phyloP scores from a whole-genome alignment of 176 grass and related monocot species.

The Oropetium thomaeum region DNA sequence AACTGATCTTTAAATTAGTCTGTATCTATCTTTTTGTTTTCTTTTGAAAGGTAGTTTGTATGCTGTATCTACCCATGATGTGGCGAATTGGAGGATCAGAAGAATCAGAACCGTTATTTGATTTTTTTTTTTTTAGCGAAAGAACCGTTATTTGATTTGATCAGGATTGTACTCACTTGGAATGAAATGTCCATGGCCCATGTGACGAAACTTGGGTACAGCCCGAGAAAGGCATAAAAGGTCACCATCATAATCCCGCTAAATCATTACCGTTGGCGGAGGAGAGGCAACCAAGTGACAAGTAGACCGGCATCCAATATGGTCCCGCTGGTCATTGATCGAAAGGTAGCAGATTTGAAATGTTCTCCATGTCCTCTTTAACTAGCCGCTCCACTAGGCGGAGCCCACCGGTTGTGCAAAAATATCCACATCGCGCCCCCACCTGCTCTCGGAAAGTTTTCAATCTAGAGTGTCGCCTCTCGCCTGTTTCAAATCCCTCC shows the following conservation, averaged over 20 bases:
- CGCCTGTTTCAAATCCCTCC: slow-evolving; percentile 31
- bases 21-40: too few species aligned
- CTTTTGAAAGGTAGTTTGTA: too few species aligned
- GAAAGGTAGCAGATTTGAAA: background rate
- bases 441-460: slow-evolving; percentile 6
- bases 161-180: too few species aligned
- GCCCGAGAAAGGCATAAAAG: background rate
- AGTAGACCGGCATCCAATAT: fast-evolving
- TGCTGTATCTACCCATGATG: too few species aligned
- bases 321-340: background rate
- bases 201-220: background rate
- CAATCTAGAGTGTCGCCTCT: slow-evolving; percentile 18
- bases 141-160: too few species aligned
- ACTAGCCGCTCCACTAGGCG: slow-evolving; percentile 7
- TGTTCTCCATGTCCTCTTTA: background rate
- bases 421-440: slow-evolving; percentile 13
- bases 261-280: fast-evolving
- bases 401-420: slow-evolving; percentile 9
- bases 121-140: too few species aligned
- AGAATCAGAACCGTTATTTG: too few species aligned
- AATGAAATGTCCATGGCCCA: too few species aligned
- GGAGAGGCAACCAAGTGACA: background rate
- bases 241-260: background rate
- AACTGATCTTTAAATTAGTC: too few species aligned
- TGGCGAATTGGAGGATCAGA: too few species aligned